Percentiles rank a stretch among this genome's conserved stretches.
phyloP scores from a whole-genome alignment of 2,329 filamentous ascomycete species.

The Teratosphaeria destructans region DNA sequence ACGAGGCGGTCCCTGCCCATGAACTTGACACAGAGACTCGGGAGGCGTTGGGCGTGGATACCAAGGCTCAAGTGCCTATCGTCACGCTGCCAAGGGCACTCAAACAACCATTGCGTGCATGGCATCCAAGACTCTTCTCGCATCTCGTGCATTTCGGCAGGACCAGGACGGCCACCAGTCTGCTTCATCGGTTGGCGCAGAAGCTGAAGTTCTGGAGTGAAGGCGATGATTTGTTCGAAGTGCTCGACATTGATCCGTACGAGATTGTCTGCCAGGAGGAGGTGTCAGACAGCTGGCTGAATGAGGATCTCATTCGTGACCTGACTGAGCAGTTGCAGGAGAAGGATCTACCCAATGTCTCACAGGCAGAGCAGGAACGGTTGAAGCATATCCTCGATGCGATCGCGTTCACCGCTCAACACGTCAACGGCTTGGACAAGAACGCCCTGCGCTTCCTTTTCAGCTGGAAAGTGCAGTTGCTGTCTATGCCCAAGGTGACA shows the following conservation, averaged over 20 bases:
- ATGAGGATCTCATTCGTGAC: constrained; percentile 13
- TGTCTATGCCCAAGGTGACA: constrained; percentile 2
- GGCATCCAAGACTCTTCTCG: constrained; percentile 82
- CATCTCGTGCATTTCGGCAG: constrained; percentile 82
- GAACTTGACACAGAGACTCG: constrained; percentile 37
- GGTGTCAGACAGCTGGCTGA: constrained; percentile 24
- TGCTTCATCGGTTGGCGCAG: constrained; percentile 62
- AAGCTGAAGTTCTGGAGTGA: constrained; percentile 74
- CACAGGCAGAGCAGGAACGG: constrained; percentile 14
- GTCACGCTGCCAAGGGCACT: constrained; percentile 31
- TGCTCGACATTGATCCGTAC: constrained; percentile 41
- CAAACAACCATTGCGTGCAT: constrained; percentile 79
- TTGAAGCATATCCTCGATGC: constrained; percentile 17
- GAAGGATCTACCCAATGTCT: constrained; percentile 37
- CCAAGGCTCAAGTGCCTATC: constrained; percentile 4
- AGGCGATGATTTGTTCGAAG: constrained; percentile 69
- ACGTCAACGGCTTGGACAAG: constrained; percentile 16
- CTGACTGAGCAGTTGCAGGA: constrained; percentile 28
- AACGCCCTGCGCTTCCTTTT: constrained; percentile 23
- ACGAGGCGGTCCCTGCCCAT: constrained; percentile 59
- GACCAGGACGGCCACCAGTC: constrained; percentile 55
- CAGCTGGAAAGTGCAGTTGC: constrained; percentile 20
- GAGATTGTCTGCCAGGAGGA: constrained; percentile 13
- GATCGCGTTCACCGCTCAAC: constrained; percentile 16
- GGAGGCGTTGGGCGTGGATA: constrained; percentile 7